A percentile compares a stretch with the other conserved stretches of the same genome.
phyloP scores from a whole-genome alignment of 2,329 filamentous ascomycete genomes.

The Pseudogymnoascus sp. region DNA sequence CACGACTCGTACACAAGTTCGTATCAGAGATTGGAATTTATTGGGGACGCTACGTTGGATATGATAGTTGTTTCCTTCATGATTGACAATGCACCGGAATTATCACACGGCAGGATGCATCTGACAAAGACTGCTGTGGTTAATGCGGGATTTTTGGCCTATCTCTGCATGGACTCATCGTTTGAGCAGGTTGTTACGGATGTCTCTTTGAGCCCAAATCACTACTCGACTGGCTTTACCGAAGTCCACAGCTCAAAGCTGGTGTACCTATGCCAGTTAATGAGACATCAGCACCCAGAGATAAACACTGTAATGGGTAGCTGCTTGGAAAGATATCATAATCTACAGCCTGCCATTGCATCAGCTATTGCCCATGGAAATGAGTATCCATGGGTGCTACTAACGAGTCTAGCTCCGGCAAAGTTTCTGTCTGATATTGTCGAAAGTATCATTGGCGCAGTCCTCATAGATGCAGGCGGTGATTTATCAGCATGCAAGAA shows the following conservation, averaged over 20 bases:
- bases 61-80: constrained; percentile 60
- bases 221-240: background rate
- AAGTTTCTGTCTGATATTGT: constrained; percentile 83
- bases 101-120: constrained; percentile 61
- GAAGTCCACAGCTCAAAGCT: constrained; percentile 11
- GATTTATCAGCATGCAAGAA: constrained; percentile 48
- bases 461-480: constrained; percentile 75
- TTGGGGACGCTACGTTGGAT: constrained; percentile 82
- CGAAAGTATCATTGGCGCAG: constrained; percentile 70
- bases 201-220: background rate
- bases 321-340: background rate
- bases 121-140: constrained; percentile 66
- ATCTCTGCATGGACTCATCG: constrained; percentile 56
- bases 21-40: constrained; percentile 73
- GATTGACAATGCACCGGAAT: constrained; percentile 35
- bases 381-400: constrained; percentile 68
- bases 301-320: constrained; percentile 28
- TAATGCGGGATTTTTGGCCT: constrained; percentile 74
- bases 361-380: constrained; percentile 40
- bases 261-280: constrained; percentile 58
- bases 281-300: constrained; percentile 48
- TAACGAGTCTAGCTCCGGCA: constrained; percentile 55
- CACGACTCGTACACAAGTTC: constrained; percentile 39
- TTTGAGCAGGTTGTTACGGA: constrained; percentile 26
- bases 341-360: constrained; percentile 11